Base-by-base conservation (phyloP, 1,284 basidiomycete genomes). In the Trichosporon coremiiforme region DNA sequence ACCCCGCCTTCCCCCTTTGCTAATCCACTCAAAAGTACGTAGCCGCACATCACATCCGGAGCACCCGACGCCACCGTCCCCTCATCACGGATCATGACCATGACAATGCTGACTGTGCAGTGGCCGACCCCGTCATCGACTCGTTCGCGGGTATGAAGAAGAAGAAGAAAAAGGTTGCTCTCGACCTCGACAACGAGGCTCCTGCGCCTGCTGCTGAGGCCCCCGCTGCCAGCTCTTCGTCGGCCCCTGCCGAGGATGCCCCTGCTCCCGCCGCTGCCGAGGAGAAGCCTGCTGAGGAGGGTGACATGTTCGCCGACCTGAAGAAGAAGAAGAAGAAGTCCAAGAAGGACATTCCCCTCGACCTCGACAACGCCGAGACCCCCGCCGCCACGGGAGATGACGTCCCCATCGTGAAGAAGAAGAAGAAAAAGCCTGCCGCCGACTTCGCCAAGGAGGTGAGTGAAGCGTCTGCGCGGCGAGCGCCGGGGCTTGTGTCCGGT, bases 401-500 rank as follows among this genome's bases (percentile, higher is more conserved):
- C 70, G 70, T 86, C 31, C 85, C 85, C 71, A 84, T 85, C 74
- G 85, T 85, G 78, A 86, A 86, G 84, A 86, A 86, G 80, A 86
- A 85, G 75, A 78, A 79, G 69, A 86, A 85, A 74, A 85, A 84
- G 79, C 78, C 79, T 15, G 84, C 85, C 7, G 83, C 85, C 64
- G 86, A 86, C 72, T 83, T 87, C 77, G 94, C 95, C 86, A 95
- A 94, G 83, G 93, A 95, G 84, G 76, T 77, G 66, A 60, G 77
- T 75, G 17, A 83, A 93, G 25, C 20, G 25, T 29, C 45, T 29
- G n/a, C 47, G 66, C 22, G n/a, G 65, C 20, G 45, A 20, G 10
- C 20, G 15, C 45, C 41, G 41, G 25, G 13, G 13, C 29, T 22
- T 22, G 9, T 4, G 25, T 38, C 47, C 47, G 3, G 15, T 53